Base-by-base conservation (phyloP, 257 asterid genomes). In the Penstemon newberryi region DNA sequence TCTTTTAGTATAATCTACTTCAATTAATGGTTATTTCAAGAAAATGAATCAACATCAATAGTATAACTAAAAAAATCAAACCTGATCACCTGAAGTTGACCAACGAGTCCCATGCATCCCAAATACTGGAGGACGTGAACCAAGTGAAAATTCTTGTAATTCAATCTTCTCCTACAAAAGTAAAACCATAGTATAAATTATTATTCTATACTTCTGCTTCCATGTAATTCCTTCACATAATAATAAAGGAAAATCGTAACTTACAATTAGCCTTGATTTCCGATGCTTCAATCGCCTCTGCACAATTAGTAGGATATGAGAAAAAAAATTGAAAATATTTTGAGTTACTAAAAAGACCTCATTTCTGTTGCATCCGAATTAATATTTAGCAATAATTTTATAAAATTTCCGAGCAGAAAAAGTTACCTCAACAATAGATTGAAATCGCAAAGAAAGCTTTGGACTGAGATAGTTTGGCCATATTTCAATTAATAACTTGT, bases 271-370 rank as follows among this genome's bases (percentile, higher is more conserved):
- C 79, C 70, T 89, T 68, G 98, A 82, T 68, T 80, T 89, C 53
- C 80, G 89, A 80, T 91, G 96, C 92, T 82, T 94, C 79, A 94
- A 60, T 75, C 98, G 96, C 70, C 95, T 86, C 99, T 94, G 92
- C 86, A 80, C 12, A 69, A 60, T 45, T 44, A 73, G 52, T 62
- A 66, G 73, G 70, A 25, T 70, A 71, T 71, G 54, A 69, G 71
- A 37, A 70, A 33, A 39, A 19, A 37, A 54, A 40, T 39, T 18
- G 2, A 49, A 36, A 52, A 63, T 47, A 3, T 13, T 49, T 49
- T 49, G 18, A 49, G n/a, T 10, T 12, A 49, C 4, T 15, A 49
- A 49, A 9, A 11, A 3, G 18, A 5, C 54, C 54, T 49, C 15
- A 9, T 49, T 11, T 10, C 54, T 49, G n/a, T 15, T 49, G 54